Base-by-base conservation (phyloP, 108 stramenopile species). In the Fragilariopsis cylindrus region DNA sequence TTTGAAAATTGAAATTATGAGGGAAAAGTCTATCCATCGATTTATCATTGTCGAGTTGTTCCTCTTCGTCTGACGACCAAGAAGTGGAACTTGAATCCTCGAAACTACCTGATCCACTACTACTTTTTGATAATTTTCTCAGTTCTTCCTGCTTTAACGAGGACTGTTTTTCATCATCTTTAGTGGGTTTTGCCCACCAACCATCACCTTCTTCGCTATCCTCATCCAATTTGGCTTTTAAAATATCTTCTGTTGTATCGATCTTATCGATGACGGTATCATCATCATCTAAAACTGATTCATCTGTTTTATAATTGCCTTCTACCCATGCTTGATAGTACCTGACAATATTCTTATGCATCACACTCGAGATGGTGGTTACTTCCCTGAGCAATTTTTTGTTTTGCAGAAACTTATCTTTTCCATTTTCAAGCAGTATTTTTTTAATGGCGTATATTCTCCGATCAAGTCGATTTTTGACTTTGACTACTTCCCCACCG, bases 281-380 rank as follows among this genome's bases (percentile, higher is more conserved):
- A 62, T 44, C 48, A 12, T 80, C 60, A 11, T 44, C 67, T 48
- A 63, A 68, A 50, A 21, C 72, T 3, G 57, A 70, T 21, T 69
- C 72, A 13, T 56, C 48, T 18, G 48, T 67, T 13, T 47, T 30
- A 60, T 49, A 56, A n/a, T 40, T 58, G 1, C 77, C 80, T 60
- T 89, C 90, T 18, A 87, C 84, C 91, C 88, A 90, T 40, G 85
- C 91, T 54, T 92, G 92, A 71, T 92, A 92, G 63, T 92, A 92
- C 50, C 92, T 65, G 5, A 92, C 92, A 64, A 92, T 90, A 73
- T 92, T 88, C 69, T 85, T 82, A 58, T 94, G 93, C 39, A 87
- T 88, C 90, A 94, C 90, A 12, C 91, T 64, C 49, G 89, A 90
- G 85, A 94, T 92, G 4, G 93, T 94, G 3, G 85, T 88, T 7